Base-by-base conservation (phyloP, 2,329 filamentous ascomycete genomes). In the Calycina herbarum region DNA sequence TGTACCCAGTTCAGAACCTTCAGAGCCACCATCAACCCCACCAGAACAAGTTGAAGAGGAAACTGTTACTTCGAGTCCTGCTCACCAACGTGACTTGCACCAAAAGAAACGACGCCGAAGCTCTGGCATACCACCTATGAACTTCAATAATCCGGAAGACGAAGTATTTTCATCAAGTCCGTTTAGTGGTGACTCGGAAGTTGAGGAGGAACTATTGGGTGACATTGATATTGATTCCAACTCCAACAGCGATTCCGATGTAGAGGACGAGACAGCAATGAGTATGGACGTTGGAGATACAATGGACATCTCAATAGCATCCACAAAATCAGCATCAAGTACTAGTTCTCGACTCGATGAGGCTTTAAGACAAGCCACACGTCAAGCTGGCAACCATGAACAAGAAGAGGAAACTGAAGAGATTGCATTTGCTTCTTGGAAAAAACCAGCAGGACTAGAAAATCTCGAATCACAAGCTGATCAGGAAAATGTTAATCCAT, bases 191-290 rank as follows among this genome's bases (percentile, higher is more conserved):
- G 85, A 83, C 68, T 83, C 78, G 74, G 81, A 71, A 64, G 82
- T 82, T 54, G 79, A 78, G 10, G 79, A 78, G 59, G 80, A 80
- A 64, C 77, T 72, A 72, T 17, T 62, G n/a, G 60, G 35, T 5
- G 60, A 62, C 20, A 35, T 29, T 17, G 54, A 31, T 57, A 48
- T 75, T 69, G 83, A 82, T 31, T 85, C 84, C 10, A 77, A 74
- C 48, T 82, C 81, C n/a, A 78, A 79, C 45, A 78, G 77, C 66
- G 82, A 80, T 33, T 81, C 70, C 8, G 85, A 90, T 68, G 89
- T 92, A 56, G 89, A 89, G 60, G 90, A 92, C 69, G 90, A 88
- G 35, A 94, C 91, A 0, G 89, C 92, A 77, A 92, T 94, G 88
- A 94, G 89, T 42, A 81, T 96, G 57, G 92, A 94, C 67, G 77